phyloP scores from a whole-genome alignment of 2,329 filamentous ascomycete genomes.

The Beauveria asiatica region DNA sequence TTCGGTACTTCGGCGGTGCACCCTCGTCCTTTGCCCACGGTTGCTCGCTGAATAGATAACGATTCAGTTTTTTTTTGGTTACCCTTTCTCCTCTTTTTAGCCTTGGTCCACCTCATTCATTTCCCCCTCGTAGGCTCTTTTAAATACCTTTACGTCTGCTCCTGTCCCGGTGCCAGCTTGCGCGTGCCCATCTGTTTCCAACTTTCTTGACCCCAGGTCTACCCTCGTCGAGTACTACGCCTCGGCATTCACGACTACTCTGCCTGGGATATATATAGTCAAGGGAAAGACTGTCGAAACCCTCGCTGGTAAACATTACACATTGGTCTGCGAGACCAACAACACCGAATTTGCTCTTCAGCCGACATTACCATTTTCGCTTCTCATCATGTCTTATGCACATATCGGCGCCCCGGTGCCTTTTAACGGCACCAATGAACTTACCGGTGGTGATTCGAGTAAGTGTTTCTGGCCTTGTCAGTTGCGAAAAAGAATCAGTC shows the following conservation, averaged over 20 bases:
- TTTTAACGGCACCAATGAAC: conserved; percentile 57
- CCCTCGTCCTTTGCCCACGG: not conserved
- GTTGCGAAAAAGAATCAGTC: not conserved
- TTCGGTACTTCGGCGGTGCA: conserved; percentile 6
- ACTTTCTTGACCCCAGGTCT: too few relatives aligned
- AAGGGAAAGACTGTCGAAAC: not conserved
- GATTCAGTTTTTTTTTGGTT: conserved; percentile 5
- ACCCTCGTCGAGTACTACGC: too few relatives aligned
- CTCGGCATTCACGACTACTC: not conserved
- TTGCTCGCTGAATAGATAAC: conserved; percentile 7
- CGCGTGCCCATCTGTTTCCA: too few relatives aligned
- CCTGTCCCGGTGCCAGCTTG: too few relatives aligned
- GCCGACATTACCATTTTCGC: not conserved
- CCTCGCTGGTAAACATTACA: not conserved
- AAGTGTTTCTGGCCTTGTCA: conserved; percentile 27
- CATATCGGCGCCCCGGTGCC: conserved; percentile 48
- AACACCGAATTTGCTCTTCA: not conserved
- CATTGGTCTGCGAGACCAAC: not conserved
- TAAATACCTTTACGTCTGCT: not conserved
- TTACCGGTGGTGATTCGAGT: conserved; percentile 71
- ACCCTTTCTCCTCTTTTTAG: conserved; percentile 11
- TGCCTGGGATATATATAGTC: too few relatives aligned
- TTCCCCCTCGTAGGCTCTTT: not conserved
- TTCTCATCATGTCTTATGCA: conserved; percentile 49
- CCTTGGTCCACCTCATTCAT: conserved; percentile 8